These are phyloP conservation scores for Eimeria tenella DNA, from an alignment of 169 alveolate species.

Conservation along the genomic window DNA sequence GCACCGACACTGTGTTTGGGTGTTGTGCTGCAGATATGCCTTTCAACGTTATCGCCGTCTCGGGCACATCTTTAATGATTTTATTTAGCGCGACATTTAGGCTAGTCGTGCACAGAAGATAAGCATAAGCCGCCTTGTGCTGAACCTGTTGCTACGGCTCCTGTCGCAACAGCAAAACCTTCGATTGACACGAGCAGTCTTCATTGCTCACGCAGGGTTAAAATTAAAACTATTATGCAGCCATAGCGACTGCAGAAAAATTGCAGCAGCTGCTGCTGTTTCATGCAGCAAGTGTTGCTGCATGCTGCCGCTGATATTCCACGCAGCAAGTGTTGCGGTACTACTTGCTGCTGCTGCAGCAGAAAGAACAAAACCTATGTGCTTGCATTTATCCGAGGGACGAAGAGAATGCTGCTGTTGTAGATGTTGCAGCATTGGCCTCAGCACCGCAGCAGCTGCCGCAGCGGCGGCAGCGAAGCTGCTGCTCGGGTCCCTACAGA, in stretches of 20 bases:
- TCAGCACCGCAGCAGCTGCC: background rate
- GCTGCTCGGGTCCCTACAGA: background rate
- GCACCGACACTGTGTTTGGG: background rate
- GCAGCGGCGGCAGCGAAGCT: background rate
- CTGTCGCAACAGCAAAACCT: background rate
- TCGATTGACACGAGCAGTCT: background rate
- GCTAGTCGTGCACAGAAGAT: background rate
- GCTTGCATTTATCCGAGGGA: background rate
- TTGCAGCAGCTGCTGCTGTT: constrained; percentile 8
- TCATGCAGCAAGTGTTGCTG: constrained; percentile 17
- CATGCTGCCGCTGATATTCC: background rate
- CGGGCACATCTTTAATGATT: constrained; percentile 7
- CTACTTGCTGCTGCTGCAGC: no score
- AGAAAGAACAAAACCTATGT: background rate
- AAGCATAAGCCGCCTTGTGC: background rate
- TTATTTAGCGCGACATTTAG: background rate
- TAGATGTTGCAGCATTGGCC: background rate
- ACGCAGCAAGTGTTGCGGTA: background rate
- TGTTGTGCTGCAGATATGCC: constrained; percentile 25
- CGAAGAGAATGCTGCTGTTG: background rate
- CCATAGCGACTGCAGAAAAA: background rate
- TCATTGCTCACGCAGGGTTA: background rate
- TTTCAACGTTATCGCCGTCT: background rate
- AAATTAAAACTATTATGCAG: background rate
- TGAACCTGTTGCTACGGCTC: constrained; percentile 7